Conservation (phyloP, 371 early-diverging fungal species). For the Mortierella sp. region DNA sequence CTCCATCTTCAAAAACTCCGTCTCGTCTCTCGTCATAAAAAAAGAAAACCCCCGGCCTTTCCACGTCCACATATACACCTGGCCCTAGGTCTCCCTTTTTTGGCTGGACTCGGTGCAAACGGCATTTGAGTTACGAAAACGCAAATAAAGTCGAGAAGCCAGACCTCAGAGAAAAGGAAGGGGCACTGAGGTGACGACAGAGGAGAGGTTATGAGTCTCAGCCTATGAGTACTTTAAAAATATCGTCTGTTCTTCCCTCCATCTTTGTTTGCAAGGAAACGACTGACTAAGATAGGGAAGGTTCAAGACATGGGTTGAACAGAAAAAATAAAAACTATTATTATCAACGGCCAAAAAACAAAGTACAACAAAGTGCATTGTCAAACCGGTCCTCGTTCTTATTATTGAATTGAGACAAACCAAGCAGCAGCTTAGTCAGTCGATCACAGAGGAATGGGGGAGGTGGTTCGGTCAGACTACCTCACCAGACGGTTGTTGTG, state of each 20-base stretch:
- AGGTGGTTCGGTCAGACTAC: too few species aligned
- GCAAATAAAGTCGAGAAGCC: not conserved
- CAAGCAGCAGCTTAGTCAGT: not conserved
- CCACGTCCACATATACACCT: not conserved
- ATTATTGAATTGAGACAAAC: not conserved
- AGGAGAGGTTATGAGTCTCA: slow-evolving; percentile 2
- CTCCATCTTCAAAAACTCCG: not conserved
- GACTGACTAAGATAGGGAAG: not conserved
- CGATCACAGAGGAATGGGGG: not conserved
- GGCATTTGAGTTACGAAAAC: not conserved
- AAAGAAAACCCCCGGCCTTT: not conserved
- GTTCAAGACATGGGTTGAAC: slow-evolving; percentile 7
- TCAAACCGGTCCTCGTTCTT: not conserved
- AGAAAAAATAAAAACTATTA: not conserved
- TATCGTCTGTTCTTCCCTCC: not conserved
- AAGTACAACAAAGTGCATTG: not conserved
- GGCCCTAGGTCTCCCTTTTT: not conserved
- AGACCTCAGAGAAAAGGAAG: not conserved
- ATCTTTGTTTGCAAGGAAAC: not conserved
- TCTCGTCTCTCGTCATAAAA: not conserved
- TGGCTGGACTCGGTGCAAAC: slow-evolving; percentile 2
- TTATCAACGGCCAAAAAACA: not conserved
- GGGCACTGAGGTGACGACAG: not conserved
- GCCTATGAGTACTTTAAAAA: not conserved
- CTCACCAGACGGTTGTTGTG: not conserved